These are phyloP conservation scores for Bretziella fagacearum DNA, from an alignment of 2,329 filamentous ascomycete species.

Conservation along the genomic window DNA sequence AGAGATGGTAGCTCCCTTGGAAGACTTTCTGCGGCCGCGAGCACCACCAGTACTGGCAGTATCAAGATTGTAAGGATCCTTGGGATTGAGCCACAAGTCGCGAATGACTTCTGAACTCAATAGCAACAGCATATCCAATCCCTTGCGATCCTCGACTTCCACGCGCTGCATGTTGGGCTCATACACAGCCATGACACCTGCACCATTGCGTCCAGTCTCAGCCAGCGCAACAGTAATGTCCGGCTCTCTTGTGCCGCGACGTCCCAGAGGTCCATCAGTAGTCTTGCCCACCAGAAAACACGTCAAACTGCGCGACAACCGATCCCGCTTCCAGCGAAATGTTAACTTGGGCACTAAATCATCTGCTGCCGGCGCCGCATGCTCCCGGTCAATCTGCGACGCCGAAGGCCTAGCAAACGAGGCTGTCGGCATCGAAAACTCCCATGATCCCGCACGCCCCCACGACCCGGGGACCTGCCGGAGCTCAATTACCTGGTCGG, in stretches of 20 bases:
- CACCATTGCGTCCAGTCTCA: slow-evolving; percentile 43
- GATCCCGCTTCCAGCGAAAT: slow-evolving; percentile 82
- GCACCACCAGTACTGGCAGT: slow-evolving; percentile 34
- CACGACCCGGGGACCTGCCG: slow-evolving; percentile 58
- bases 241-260: slow-evolving; percentile 76
- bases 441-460: slow-evolving; percentile 68
- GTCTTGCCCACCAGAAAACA: slow-evolving; percentile 73
- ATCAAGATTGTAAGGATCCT: slow-evolving; percentile 59
- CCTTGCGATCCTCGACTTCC: slow-evolving; percentile 87
- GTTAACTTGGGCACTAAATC: slow-evolving; percentile 54
- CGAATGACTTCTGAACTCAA: slow-evolving; percentile 46
- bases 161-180: slow-evolving; percentile 82
- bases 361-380: slow-evolving; percentile 18
- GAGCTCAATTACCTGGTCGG: slow-evolving; percentile 64
- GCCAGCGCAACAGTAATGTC: slow-evolving; percentile 92
- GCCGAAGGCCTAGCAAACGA: slow-evolving; percentile 67
- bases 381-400: slow-evolving; percentile 58
- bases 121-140: slow-evolving; percentile 66
- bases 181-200: slow-evolving; percentile 61
- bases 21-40: slow-evolving; percentile 23
- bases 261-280: slow-evolving; percentile 34
- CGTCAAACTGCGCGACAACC: slow-evolving; percentile 52
- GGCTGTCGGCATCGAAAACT: slow-evolving; percentile 79
- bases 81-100: slow-evolving; percentile 46
- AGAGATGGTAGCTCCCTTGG: slow-evolving; percentile 12